These are phyloP conservation scores for Benincasa hispida DNA, from an alignment of 306 rosid species.

Conservation along the genomic window DNA sequence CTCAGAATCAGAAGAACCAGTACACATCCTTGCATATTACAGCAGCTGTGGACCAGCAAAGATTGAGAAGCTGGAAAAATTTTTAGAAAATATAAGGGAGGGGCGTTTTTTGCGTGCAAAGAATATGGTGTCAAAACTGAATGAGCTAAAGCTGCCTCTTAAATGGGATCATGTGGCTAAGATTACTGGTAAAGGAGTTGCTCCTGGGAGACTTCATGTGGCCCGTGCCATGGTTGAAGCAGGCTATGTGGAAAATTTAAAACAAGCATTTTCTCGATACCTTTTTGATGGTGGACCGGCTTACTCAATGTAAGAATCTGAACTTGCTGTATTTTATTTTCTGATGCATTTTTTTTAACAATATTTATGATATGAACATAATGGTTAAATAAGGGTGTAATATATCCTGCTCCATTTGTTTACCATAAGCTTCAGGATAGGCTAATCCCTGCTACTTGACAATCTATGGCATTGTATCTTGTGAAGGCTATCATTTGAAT, in stretches of 20 bases:
- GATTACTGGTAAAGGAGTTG: conserved; percentile 90
- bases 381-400: neutral
- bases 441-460: neutral
- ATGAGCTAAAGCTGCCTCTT: conserved; percentile 76
- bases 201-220: conserved; percentile 93
- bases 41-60: conserved; percentile 80
- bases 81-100: conserved; percentile 67
- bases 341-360: neutral
- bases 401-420: neutral
- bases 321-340: conserved; percentile 11
- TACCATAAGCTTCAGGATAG: neutral
- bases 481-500: neutral
- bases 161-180: conserved; percentile 90
- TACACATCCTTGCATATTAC: conserved; percentile 88
- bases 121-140: conserved; percentile 68
- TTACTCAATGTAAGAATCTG: conserved; percentile 63
- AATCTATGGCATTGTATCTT: neutral
- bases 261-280: conserved; percentile 78
- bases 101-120: conserved; percentile 84
- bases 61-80: conserved; percentile 54
- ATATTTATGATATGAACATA: neutral
- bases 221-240: conserved; percentile 95
- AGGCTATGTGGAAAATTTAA: conserved; percentile 80
- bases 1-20: conserved; percentile 73
- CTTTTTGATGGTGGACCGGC: conserved; percentile 97